phyloP scores from a whole-genome alignment of 345 rosid genomes.

The Zanthoxylum bungeanum region DNA sequence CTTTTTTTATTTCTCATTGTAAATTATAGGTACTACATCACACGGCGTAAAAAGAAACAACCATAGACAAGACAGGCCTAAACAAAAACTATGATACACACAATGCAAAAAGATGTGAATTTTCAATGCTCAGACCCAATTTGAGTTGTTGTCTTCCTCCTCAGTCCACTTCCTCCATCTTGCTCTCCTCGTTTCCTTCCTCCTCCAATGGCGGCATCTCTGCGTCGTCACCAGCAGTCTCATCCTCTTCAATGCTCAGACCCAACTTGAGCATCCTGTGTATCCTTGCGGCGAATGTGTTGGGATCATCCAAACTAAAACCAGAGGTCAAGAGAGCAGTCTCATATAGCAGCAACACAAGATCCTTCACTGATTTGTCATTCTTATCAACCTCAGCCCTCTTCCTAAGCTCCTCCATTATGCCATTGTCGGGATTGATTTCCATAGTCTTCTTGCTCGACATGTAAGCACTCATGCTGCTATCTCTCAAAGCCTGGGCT shows the following conservation, averaged over 20 bases:
- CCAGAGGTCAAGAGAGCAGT: constrained; percentile 57
- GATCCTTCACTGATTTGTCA: constrained; percentile 56
- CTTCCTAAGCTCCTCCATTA: constrained; percentile 57
- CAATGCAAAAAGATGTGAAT: neutral
- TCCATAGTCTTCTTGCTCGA: constrained; percentile 61
- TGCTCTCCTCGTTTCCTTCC: constrained; percentile 49
- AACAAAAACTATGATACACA: neutral
- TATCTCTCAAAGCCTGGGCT: constrained; percentile 55
- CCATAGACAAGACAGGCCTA: neutral
- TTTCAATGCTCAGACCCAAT: neutral
- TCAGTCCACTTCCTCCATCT: constrained; percentile 59
- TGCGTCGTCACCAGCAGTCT: constrained; percentile 26
- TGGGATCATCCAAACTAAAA: constrained; percentile 55
- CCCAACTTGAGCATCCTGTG: constrained; percentile 60
- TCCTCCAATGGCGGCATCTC: constrained; percentile 50
- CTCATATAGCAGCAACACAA: constrained; percentile 45
- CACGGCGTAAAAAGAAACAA: no score
- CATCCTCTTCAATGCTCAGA: constrained; percentile 47
- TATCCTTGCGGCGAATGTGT: constrained; percentile 46
- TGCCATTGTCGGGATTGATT: constrained; percentile 51
- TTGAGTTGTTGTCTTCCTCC: neutral
- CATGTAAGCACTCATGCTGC: constrained; percentile 55
- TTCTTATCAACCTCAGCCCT: constrained; percentile 52
- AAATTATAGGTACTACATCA: no score
- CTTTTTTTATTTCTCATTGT: no score